phyloP scores from a whole-genome alignment of 2,329 filamentous ascomycete species.

The Atkinsonella hypoxylon region DNA sequence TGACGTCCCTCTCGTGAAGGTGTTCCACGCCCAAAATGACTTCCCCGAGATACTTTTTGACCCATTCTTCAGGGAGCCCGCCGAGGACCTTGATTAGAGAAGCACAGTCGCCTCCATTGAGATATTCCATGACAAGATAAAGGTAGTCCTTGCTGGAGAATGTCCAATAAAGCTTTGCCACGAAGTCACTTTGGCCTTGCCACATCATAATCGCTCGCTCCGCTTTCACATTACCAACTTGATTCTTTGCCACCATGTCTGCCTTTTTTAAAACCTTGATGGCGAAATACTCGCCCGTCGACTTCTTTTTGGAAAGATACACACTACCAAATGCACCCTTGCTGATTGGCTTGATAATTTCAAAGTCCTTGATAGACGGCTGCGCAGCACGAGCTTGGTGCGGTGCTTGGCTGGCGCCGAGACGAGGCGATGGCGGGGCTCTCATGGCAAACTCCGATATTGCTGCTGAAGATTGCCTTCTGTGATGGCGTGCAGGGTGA shows the following conservation, averaged over 20 bases:
- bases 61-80: conserved; percentile 91
- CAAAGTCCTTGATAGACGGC: conserved; percentile 97
- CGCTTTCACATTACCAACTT: conserved; percentile 97
- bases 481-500: conserved; percentile 53
- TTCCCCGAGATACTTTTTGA: conserved; percentile 92
- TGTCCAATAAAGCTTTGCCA: conserved; percentile 98
- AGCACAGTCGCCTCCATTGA: conserved; percentile 94
- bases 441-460: conserved; percentile 57
- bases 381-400: conserved; percentile 80
- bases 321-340: conserved; percentile 98
- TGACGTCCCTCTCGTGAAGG: conserved; percentile 84
- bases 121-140: conserved; percentile 97
- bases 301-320: conserved; percentile 96
- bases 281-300: conserved; percentile 93
- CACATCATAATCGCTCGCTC: conserved; percentile 99
- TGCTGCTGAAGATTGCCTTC: conserved; percentile 82
- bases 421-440: conserved; percentile 69
- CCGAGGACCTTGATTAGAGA: conserved; percentile 91
- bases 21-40: conserved; percentile 96
- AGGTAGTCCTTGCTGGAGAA: conserved; percentile 99
- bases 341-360: conserved; percentile 98
- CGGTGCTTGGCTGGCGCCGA: conserved; percentile 63
- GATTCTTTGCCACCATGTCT: conserved; percentile 99
- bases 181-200: conserved; percentile 98
- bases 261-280: conserved; percentile 98